Base-by-base conservation (phyloP, 352 stramenopile species). In the Phytopythium sindhum region DNA sequence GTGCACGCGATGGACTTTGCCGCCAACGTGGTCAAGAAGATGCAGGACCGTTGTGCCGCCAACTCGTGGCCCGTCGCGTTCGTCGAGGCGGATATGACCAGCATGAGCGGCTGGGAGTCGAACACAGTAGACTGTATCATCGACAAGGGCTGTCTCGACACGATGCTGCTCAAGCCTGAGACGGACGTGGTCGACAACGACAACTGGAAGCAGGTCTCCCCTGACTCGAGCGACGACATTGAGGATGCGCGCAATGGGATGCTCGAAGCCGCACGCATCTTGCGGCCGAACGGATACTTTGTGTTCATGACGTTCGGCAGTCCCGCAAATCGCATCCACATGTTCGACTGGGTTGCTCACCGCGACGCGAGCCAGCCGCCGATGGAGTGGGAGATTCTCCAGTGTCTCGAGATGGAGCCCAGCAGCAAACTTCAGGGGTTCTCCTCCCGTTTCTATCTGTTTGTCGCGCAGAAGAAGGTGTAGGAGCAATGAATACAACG, bases 111-210 rank as follows among this genome's bases (percentile, higher is more conserved):
- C 14, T 84, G 77, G 69, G 59, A 68, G 17, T 70, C 68, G 15
- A 62, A 42, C 23, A 77, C 68, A 0, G 57, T 86, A 9, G 74
- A 83, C 57, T 81, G 75, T 39, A 75, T 86, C 58, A 66, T 86
- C 19, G 75, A 87, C 60, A 87, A 87, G 60, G 78, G 78, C 19
- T 84, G 78, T 60, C 58, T 87, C 24, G 78, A 87, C 65, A 78
- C 75, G 21, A 87, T 86, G 78, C 56, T 86, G 23, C 65, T 86
- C 37, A 73, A 74, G 54, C 75, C 70, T 12, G 78, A 86, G 64
- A 86, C 78, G 2, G 68, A 80, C 24, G 66, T 72, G 7, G 60
- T 63, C 12, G 74, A 73, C 28, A 76, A 73, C 29, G 33, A 59
- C 55, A 77, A 74, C 44, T 86, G 75, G 78, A 82, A 82, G 44